Base-by-base conservation (phyloP, 306 rosid genomes). In the Cicer cuneatum region DNA sequence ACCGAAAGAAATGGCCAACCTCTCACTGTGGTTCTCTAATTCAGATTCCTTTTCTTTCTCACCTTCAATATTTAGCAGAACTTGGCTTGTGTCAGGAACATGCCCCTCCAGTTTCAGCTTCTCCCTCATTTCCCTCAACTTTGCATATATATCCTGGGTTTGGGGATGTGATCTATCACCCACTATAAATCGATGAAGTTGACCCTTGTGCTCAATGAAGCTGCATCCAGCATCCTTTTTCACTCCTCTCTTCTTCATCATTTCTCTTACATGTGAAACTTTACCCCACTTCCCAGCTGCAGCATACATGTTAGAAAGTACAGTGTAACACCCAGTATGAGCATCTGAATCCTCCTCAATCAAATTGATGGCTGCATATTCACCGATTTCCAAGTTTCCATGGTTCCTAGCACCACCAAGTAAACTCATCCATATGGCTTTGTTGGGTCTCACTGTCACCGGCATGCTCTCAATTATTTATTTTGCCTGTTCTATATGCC, bases 51-150 rank as follows among this genome's bases (percentile, higher is more conserved):
- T 85, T 83, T 77, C 85, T 61, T 73, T 76, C 73, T 83, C 83
- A 14, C 67, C 80, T 42, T 81, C 86, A 58, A 86, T 65, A 70
- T 75, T 59, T 75, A 85, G 59, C 16, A 88, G 78, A 75, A 86
- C 92, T 66, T 89, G 91, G 48, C 85, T 84, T 61, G 83, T 85
- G 59, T 84, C 90, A 43, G 96, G 90, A 87, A 87, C 81, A 82
- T 87, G 86, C 13, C 94, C 85, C 1, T 1, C 83, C 7, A 74
- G 59, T 72, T 76, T 85, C 83, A 90, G 60, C 33, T 74, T 87
- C 75, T 84, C 80, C 66, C 85, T 84, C 85, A 87, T 86, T 75
- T 90, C 89, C 47, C 57, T 43, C 82, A 85, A 74, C 79, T 85
- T 89, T 42, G 68, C 67, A 63, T 82, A 80, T 71, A 87, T 84